Conservation (phyloP, 208 protist species). For the Wallacemonas rigidus region DNA sequence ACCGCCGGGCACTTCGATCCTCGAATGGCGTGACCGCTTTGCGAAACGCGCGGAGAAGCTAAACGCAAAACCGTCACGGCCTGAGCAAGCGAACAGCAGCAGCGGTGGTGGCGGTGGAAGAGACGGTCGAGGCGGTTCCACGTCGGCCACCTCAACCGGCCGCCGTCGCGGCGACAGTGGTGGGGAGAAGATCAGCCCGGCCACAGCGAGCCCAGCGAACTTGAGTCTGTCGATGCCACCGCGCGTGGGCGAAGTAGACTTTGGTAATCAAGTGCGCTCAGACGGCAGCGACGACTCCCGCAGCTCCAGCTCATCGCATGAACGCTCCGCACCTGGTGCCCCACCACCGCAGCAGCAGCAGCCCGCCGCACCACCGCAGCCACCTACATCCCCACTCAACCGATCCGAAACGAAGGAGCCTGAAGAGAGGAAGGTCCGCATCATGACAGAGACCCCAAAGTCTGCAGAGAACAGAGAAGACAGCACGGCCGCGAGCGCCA, state of each 20-base stretch:
- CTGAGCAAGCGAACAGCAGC: constrained; percentile 4
- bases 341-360: too few species aligned
- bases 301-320: not conserved
- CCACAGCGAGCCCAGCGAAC: not conserved
- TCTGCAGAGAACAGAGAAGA: not conserved
- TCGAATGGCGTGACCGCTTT: constrained; percentile 38
- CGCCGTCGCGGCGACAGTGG: constrained; percentile 6
- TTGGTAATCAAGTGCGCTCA: constrained; percentile 8
- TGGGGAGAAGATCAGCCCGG: not conserved
- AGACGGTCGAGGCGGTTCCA: not conserved
- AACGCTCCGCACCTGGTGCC: too few species aligned
- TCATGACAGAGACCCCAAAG: not conserved
- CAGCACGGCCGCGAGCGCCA: not conserved
- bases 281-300: not conserved
- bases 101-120: not conserved
- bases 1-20: constrained; percentile 34
- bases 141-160: not conserved
- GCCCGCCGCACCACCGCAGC: not conserved
- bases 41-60: constrained; percentile 22
- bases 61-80: constrained; percentile 11
- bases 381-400: not conserved
- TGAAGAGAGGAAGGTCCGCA: not conserved
- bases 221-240: not conserved
- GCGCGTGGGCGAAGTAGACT: not conserved
- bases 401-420: not conserved